Evolutionary conservation across 163 green algal genomes (phyloP).

Genomic region (Scenedesmus sp.): DNA sequence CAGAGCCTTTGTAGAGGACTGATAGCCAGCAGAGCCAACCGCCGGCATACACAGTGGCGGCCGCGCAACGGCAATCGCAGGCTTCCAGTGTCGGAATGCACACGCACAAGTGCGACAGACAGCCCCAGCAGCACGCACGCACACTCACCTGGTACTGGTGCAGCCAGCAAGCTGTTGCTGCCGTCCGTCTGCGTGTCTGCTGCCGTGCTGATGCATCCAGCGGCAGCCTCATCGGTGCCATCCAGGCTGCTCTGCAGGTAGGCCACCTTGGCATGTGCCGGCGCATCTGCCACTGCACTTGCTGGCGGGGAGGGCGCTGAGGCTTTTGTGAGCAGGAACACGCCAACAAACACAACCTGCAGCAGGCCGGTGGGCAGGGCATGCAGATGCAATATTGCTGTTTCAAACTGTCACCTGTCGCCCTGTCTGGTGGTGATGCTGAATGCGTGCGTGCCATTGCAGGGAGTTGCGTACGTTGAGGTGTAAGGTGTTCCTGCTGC

Average conservation of each 20-base stretch:
- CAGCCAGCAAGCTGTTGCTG: neutral
- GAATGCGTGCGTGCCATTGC: too few relatives aligned
- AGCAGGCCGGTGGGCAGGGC: neutral
- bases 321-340: slow-evolving; percentile 78
- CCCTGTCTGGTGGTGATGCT: too few relatives aligned
- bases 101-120: neutral
- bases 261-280: slow-evolving; percentile 9
- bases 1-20: too few relatives aligned
- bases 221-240: slow-evolving; percentile 7
- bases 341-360: slow-evolving; percentile 81
- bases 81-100: too few relatives aligned
- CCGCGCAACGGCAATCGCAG: too few relatives aligned
- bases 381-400: neutral
- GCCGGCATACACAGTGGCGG: too few relatives aligned
- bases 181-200: neutral
- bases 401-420: too few relatives aligned
- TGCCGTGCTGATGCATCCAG: neutral
- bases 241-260: neutral
- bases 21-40: too few relatives aligned
- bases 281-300: neutral
- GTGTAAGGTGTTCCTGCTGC: too few relatives aligned
- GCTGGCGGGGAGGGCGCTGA: neutral
- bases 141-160: neutral
- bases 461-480: too few relatives aligned
- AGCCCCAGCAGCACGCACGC: neutral